Evolutionary conservation across 208 protist species (phyloP).

Genomic region (Wallacemonas collosoma): DNA sequence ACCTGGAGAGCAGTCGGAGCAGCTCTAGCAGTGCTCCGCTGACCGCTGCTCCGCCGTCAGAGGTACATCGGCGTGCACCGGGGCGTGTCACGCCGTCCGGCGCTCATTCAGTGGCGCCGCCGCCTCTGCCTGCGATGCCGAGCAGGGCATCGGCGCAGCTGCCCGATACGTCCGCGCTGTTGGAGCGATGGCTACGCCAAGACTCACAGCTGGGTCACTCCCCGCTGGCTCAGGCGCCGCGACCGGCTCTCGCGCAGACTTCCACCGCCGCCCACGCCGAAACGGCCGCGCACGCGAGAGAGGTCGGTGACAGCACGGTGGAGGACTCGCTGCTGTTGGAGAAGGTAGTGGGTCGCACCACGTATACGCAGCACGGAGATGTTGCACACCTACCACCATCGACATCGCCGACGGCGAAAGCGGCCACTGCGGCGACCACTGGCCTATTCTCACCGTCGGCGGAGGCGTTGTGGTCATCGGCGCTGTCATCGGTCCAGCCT

Average conservation of each 20-base stretch:
- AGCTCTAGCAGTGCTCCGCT: neutral
- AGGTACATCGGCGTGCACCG: no score
- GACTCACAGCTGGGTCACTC: constrained; percentile 2
- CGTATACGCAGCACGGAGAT: neutral
- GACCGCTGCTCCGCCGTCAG: no score
- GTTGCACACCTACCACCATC: neutral
- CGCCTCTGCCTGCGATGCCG: neutral
- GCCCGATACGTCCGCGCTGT: constrained; percentile 13
- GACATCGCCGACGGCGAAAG: neutral
- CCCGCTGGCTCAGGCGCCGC: neutral
- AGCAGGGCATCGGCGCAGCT: neutral
- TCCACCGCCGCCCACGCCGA: constrained; percentile 5
- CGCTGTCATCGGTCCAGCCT: neutral
- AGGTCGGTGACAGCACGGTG: neutral
- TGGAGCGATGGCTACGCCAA: constrained; percentile 6
- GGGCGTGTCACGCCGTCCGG: no score
- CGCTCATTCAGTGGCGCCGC: no score
- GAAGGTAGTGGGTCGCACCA: no score
- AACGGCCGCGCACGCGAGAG: neutral
- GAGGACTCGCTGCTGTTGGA: constrained; percentile 19
- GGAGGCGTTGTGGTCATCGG: constrained; percentile 8
- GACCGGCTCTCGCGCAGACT: neutral
- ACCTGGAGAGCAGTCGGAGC: neutral
- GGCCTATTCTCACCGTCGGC: neutral
- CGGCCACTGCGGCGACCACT: neutral